phyloP scores from a whole-genome alignment of 1,284 basidiomycete genomes.

The Pyrrhoderma lamaoense region DNA sequence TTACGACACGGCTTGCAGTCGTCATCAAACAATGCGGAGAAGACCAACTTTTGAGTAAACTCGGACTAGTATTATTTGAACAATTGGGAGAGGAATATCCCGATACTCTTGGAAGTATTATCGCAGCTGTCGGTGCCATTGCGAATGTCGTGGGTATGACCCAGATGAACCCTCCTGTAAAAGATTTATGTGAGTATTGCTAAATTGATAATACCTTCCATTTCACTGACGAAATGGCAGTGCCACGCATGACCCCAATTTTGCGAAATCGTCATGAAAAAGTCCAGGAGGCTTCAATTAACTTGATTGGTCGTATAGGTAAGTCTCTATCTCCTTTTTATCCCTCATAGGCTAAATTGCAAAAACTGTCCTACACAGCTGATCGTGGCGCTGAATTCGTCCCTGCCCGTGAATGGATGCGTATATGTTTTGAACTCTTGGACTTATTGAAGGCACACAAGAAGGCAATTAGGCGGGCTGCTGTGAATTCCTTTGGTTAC shows the following conservation, averaged over 20 bases:
- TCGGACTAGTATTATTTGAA: conserved; percentile 96
- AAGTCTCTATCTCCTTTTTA: conserved; percentile 24
- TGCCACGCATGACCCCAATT: conserved; percentile 99
- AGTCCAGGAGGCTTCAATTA: conserved; percentile 99
- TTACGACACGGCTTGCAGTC: conserved; percentile 90
- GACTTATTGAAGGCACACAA: conserved; percentile 99
- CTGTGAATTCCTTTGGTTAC: conserved; percentile 99
- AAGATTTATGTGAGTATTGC: conserved; percentile 79
- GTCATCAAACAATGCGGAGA: conserved; percentile 99
- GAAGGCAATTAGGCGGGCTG: conserved; percentile 96
- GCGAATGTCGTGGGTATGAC: conserved; percentile 99
- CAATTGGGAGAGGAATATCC: conserved; percentile 99
- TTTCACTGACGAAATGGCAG: conserved; percentile 33
- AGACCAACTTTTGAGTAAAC: conserved; percentile 91
- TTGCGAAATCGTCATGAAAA: conserved; percentile 98
- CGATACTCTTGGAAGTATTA: conserved; percentile 97
- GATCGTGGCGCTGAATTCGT: conserved; percentile 99
- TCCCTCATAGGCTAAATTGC: conserved; percentile 10
- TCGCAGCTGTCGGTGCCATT: conserved; percentile 96
- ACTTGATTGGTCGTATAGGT: conserved; percentile 97
- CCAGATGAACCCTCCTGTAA: conserved; percentile 99
- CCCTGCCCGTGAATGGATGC: conserved; percentile 99
- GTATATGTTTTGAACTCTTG: conserved; percentile 97
- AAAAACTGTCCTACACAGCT: conserved; percentile 39
- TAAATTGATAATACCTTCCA: conserved; percentile 1